A percentile compares a stretch with the other conserved stretches of the same genome.
Conservation (phyloP, 2,329 filamentous ascomycete genomes). For the Mycogone perniciosa region DNA sequence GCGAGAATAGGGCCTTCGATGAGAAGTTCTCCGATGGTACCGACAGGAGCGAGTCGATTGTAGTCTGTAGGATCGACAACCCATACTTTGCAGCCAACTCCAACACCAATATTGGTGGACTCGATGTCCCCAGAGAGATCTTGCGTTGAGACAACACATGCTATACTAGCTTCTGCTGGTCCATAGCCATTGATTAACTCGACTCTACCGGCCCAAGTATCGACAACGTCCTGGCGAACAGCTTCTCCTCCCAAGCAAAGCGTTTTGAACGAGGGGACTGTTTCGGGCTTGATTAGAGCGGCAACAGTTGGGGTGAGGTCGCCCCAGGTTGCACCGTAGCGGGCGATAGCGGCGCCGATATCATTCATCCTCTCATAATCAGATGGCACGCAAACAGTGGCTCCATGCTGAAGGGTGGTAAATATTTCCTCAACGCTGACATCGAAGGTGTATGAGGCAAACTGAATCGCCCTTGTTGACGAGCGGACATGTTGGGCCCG, state of each 20-base stretch:
- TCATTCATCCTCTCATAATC: slow-evolving; percentile 14
- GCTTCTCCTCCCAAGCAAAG: neutral
- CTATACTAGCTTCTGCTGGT: neutral
- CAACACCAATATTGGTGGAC: neutral
- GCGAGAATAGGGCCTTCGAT: slow-evolving; percentile 2
- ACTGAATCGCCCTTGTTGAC: slow-evolving; percentile 8
- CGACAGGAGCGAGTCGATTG: neutral
- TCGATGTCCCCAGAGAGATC: neutral
- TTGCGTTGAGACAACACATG: neutral
- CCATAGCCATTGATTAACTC: neutral
- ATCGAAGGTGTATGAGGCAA: slow-evolving; percentile 15
- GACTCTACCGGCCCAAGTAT: neutral
- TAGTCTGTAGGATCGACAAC: slow-evolving; percentile 9
- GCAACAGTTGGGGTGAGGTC: neutral
- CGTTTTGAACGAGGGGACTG: neutral
- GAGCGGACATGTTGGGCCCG: slow-evolving; percentile 1
- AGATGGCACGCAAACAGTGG: slow-evolving; percentile 12
- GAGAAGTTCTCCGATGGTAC: neutral
- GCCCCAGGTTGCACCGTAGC: neutral
- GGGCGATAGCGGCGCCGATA: slow-evolving; percentile 5
- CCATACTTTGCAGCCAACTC: neutral
- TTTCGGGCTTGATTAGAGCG: neutral
- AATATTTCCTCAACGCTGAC: slow-evolving; percentile 11
- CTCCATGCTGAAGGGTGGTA: slow-evolving; percentile 4
- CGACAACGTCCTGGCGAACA: neutral